Base-by-base conservation (phyloP, 1,284 basidiomycete genomes). In the Bjerkandera adusta region DNA sequence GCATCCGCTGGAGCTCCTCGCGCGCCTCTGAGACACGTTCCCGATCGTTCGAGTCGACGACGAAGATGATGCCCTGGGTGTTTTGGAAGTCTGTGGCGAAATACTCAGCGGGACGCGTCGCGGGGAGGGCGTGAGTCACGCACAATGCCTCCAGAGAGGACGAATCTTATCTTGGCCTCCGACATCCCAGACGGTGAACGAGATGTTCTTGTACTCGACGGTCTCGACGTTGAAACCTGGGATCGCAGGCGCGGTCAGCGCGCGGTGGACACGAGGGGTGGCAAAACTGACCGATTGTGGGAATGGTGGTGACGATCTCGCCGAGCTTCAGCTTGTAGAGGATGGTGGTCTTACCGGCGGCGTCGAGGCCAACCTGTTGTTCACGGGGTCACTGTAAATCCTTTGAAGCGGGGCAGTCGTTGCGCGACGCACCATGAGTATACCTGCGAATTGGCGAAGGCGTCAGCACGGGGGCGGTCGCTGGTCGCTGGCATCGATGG, bases 11-110 rank as follows among this genome's bases (percentile, higher is more conserved):
- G 50, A 99, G 83, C 74, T 99, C 97, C 77, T 99, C 97, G 54
- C 97, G 89, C 44, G 97, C 97, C 76, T 99, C 97, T 44, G 92
- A 89, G 55, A 99, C 91, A 90, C 97, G 96, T 73, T 99, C 97
- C 72, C 97, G 81, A 78, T 99, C 97, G 73, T 99, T 99, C 48
- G 97, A 99, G 72, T 99, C 97, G 57, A 99, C 95, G 48, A 99
- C 97, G 70, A 99, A 99, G 68, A 99, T 99, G 76, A 99, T 98
- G 59, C 96, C 97, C 76, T 99, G 97, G 39, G 97, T 99, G 80
- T 99, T 99, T 76, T 99, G 97, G 92, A 97, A 99, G 79, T 99
- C 96, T 97, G 58, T 24, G 42, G 10, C 36, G 15, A 32, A 18
- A 15, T 11, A 7, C 8, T 49, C 30, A 45, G 35, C 43, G 49